Evolutionary conservation across 208 protist species (phyloP).

Genomic region (Strigomonas galati): DNA sequence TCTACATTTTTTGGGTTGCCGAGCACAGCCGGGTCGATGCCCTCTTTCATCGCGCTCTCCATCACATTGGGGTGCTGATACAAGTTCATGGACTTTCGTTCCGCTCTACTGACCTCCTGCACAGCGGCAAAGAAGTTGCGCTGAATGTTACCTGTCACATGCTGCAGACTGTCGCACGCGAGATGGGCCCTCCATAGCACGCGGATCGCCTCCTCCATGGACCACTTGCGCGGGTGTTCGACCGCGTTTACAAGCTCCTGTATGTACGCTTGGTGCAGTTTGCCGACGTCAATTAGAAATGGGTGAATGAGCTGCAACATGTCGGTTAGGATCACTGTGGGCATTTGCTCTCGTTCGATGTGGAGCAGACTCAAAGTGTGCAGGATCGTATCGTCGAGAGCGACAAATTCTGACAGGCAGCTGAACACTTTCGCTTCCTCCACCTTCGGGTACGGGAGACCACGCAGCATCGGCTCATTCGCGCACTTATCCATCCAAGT

Average conservation of each 20-base stretch:
- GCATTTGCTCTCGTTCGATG: slow-evolving; percentile 26
- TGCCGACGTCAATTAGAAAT: slow-evolving; percentile 41
- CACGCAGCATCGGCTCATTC: slow-evolving; percentile 40
- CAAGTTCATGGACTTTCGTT: slow-evolving; percentile 30
- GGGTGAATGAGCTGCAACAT: slow-evolving; percentile 46
- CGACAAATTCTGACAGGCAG: slow-evolving; percentile 32
- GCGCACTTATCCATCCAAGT: slow-evolving; percentile 23
- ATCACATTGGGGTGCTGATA: slow-evolving; percentile 32
- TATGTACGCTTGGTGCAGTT: slow-evolving; percentile 41
- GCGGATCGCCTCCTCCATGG: slow-evolving; percentile 33
- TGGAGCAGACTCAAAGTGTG: slow-evolving; percentile 35
- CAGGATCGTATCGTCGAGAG: slow-evolving; percentile 48
- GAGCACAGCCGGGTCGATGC: slow-evolving; percentile 7
- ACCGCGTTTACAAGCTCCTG: slow-evolving; percentile 68
- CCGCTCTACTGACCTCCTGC: slow-evolving; percentile 23
- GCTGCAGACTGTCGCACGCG: slow-evolving; percentile 15
- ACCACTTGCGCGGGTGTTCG: slow-evolving; percentile 38
- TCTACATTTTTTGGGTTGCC: slow-evolving; percentile 21
- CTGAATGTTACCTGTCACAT: slow-evolving; percentile 49
- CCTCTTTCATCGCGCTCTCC: slow-evolving; percentile 20
- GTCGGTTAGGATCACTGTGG: slow-evolving; percentile 29
- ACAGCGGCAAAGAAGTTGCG: slow-evolving; percentile 48
- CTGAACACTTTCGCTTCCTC: slow-evolving; percentile 35
- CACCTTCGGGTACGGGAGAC: slow-evolving; percentile 29
- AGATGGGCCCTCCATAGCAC: slow-evolving; percentile 35